phyloP scores from a whole-genome alignment of 2,329 filamentous ascomycete species.

The Arthrobotrys conoides region DNA sequence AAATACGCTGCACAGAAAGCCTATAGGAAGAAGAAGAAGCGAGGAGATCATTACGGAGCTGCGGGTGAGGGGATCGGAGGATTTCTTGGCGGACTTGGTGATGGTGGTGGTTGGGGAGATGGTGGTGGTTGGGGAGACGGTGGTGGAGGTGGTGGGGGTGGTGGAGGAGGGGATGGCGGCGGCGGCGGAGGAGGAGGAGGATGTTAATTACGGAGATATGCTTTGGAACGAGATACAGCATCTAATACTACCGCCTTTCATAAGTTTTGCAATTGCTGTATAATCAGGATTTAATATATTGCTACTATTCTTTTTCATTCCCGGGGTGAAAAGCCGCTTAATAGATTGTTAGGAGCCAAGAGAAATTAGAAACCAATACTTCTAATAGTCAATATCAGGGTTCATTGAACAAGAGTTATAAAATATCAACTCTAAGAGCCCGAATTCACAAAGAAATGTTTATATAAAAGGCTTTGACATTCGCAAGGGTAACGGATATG shows the following conservation, averaged over 20 bases:
- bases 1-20: conserved; percentile 35
- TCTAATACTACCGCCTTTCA: too few species aligned
- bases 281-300: neutral
- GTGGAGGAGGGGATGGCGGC: conserved; percentile 1
- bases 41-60: conserved; percentile 9
- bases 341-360: neutral
- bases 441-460: neutral
- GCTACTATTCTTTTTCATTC: too few species aligned
- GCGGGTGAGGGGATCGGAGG: conserved; percentile 32
- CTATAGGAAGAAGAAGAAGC: conserved; percentile 42
- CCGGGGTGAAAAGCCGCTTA: neutral
- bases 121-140: conserved; percentile 3
- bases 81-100: conserved; percentile 18
- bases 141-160: conserved; percentile 13
- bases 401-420: neutral
- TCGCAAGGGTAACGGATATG: conserved; percentile 48
- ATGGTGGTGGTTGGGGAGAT: neutral
- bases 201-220: neutral
- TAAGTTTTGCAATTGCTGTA: too few species aligned
- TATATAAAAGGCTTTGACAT: conserved; percentile 22
- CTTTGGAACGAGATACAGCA: too few species aligned
- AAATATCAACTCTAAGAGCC: too few species aligned
- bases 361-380: neutral
- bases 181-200: neutral
- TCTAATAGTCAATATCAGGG: too few species aligned